Conservation (phyloP, 1,139 yeast genomes). For the Blastobotrys aristatus region DNA sequence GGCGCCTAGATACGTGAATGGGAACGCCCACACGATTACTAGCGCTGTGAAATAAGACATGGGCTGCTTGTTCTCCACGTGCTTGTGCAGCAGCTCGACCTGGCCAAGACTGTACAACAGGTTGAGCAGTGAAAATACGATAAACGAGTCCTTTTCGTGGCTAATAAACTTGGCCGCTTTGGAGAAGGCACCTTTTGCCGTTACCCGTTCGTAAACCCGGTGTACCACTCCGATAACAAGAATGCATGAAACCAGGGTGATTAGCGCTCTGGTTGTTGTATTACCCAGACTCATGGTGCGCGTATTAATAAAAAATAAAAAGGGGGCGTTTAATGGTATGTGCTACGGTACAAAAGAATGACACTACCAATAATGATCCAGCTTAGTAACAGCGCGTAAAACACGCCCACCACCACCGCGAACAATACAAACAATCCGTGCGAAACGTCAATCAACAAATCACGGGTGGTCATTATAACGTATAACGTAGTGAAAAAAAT, state of each 20-base stretch:
- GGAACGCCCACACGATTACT: slow-evolving; percentile 6
- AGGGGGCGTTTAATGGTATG: not conserved
- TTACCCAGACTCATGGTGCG: not conserved
- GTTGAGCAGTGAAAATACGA: slow-evolving; percentile 3
- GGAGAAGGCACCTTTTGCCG: not conserved
- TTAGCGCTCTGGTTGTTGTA: not conserved
- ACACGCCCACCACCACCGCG: not conserved
- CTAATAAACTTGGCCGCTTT: slow-evolving; percentile 6
- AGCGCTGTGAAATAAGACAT: slow-evolving; percentile 2
- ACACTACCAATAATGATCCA: not conserved
- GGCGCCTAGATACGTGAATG: slow-evolving; percentile 7
- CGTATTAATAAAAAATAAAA: not conserved
- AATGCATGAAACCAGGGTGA: not conserved
- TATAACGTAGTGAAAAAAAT: not conserved
- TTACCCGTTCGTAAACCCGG: not conserved
- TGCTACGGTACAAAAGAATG: not conserved
- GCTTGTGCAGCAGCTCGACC: slow-evolving; percentile 1
- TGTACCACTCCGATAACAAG: not conserved
- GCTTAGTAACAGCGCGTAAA: not conserved
- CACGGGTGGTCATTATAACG: not conserved
- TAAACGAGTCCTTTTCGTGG: slow-evolving; percentile 5
- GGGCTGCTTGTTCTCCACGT: slow-evolving; percentile 2
- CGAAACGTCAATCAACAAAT: not conserved
- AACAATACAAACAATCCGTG: not conserved
- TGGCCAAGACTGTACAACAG: slow-evolving; percentile 2